phyloP scores from a whole-genome alignment of 768 basidiomycete species.

The Pleurotus eryngii region DNA sequence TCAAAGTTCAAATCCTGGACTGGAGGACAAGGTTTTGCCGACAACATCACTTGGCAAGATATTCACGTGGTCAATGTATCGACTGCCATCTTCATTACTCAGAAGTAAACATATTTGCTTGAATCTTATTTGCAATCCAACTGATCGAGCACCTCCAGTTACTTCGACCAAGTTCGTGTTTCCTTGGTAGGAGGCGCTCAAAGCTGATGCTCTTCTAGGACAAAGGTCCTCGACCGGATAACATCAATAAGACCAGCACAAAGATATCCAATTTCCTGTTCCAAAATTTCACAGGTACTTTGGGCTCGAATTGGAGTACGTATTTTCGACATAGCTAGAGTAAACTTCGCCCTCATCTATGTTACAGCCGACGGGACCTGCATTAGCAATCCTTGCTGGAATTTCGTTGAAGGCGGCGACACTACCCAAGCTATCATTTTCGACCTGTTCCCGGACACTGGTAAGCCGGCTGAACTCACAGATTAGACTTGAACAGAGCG shows the following conservation, averaged over 20 bases:
- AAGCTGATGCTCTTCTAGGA: conserved; percentile 16
- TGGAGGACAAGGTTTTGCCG: conserved; percentile 43
- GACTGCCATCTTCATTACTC: conserved; percentile 44
- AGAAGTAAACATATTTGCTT: conserved; percentile 27
- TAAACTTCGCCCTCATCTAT: neutral
- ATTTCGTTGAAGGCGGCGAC: conserved; percentile 31
- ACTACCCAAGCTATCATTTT: conserved; percentile 33
- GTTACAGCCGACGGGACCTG: conserved; percentile 34
- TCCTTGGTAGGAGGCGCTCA: neutral
- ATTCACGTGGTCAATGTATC: conserved; percentile 41
- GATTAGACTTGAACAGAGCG: neutral
- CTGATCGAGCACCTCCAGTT: conserved; percentile 26
- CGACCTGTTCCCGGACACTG: conserved; percentile 32
- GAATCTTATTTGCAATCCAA: neutral
- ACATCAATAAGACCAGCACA: conserved; percentile 31
- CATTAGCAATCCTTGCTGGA: conserved; percentile 37
- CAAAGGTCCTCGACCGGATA: conserved; percentile 29
- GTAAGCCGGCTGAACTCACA: conserved; percentile 12
- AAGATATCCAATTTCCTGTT: conserved; percentile 30
- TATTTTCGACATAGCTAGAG: neutral
- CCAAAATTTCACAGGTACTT: conserved; percentile 32
- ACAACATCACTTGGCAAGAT: conserved; percentile 46
- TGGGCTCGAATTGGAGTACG: conserved; percentile 35
- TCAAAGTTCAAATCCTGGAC: conserved; percentile 45
- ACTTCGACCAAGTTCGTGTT: conserved; percentile 41